A percentile compares a stretch with the other conserved stretches of the same genome.
phyloP scores from a whole-genome alignment of 1,139 yeast species.

The Hemisphaericaspora lyxosophila region DNA sequence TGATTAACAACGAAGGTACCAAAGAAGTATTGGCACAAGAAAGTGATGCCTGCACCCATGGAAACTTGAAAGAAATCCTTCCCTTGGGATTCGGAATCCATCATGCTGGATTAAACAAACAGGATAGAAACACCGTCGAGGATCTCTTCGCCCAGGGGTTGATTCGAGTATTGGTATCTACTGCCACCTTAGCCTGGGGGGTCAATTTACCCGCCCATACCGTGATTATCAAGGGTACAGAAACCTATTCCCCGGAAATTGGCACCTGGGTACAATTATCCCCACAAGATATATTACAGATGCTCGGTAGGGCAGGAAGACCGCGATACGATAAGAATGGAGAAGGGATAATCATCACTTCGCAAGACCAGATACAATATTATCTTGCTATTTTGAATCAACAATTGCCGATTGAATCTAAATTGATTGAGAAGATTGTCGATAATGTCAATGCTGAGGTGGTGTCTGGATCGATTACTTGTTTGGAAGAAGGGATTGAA shows the following conservation, averaged over 20 bases:
- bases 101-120: constrained; percentile 84
- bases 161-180: constrained; percentile 78
- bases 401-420: constrained; percentile 91
- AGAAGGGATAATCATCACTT: constrained; percentile 90
- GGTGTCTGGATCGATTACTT: constrained; percentile 65
- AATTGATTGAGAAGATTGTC: constrained; percentile 65
- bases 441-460: constrained; percentile 87
- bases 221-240: constrained; percentile 92
- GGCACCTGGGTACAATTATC: constrained; percentile 88
- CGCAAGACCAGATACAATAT: constrained; percentile 82
- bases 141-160: constrained; percentile 88
- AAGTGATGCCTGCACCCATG: constrained; percentile 53
- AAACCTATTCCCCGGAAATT: constrained; percentile 85
- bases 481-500: constrained; percentile 63
- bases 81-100: constrained; percentile 85
- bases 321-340: constrained; percentile 92
- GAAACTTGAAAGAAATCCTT: constrained; percentile 58
- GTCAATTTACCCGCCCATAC: constrained; percentile 97
- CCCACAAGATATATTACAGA: constrained; percentile 92
- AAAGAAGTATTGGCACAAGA: constrained; percentile 64
- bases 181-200: constrained; percentile 99
- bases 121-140: constrained; percentile 77
- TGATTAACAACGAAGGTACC: constrained; percentile 58
- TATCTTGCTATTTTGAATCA: constrained; percentile 86
- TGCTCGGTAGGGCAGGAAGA: constrained; percentile 97